Evolutionary conservation across 768 basidiomycete genomes (phyloP).

Genomic region (Mycena leptocephala): DNA sequence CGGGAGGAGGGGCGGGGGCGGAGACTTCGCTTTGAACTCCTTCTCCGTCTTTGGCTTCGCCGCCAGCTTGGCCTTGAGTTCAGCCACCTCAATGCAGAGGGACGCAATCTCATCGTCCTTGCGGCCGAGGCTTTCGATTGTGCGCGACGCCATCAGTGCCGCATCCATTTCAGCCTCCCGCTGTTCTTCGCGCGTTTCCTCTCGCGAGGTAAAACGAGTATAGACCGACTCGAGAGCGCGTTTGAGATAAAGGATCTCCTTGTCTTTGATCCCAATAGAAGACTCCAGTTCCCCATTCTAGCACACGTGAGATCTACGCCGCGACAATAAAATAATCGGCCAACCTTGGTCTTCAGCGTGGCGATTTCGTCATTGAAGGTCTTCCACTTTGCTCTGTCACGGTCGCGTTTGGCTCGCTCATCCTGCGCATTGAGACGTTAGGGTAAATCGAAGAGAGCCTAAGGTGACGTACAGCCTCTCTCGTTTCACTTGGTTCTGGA

Average conservation of each 20-base stretch:
- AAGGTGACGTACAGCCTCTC: slow-evolving; percentile 69
- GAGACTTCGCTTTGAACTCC: slow-evolving; percentile 73
- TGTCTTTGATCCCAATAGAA: slow-evolving; percentile 74
- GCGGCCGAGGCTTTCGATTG: slow-evolving; percentile 65
- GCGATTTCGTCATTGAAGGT: slow-evolving; percentile 82
- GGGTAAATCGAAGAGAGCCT: not conserved
- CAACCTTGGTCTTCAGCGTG: slow-evolving; percentile 78
- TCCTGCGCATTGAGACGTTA: slow-evolving; percentile 60
- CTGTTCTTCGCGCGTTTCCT: slow-evolving; percentile 64
- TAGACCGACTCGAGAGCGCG: slow-evolving; percentile 92
- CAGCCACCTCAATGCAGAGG: slow-evolving; percentile 66
- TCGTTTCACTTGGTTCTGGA: slow-evolving; percentile 56
- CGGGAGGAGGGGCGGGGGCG: slow-evolving; percentile 48
- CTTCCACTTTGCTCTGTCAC: slow-evolving; percentile 83
- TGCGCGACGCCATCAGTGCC: slow-evolving; percentile 77
- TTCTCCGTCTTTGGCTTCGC: slow-evolving; percentile 75
- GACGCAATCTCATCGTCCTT: slow-evolving; percentile 62
- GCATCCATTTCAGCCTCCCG: slow-evolving; percentile 73
- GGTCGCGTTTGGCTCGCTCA: slow-evolving; percentile 75
- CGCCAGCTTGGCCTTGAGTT: slow-evolving; percentile 66
- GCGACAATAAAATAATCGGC: slow-evolving; percentile 19
- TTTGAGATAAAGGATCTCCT: slow-evolving; percentile 84
- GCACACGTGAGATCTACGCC: slow-evolving; percentile 49
- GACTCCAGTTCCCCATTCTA: slow-evolving; percentile 74
- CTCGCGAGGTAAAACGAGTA: slow-evolving; percentile 77